Evolutionary conservation across 1,284 basidiomycete species (phyloP), one percentile per base, ranked within the genome.

Genomic region (Ceratobasidium sp.): DNA sequence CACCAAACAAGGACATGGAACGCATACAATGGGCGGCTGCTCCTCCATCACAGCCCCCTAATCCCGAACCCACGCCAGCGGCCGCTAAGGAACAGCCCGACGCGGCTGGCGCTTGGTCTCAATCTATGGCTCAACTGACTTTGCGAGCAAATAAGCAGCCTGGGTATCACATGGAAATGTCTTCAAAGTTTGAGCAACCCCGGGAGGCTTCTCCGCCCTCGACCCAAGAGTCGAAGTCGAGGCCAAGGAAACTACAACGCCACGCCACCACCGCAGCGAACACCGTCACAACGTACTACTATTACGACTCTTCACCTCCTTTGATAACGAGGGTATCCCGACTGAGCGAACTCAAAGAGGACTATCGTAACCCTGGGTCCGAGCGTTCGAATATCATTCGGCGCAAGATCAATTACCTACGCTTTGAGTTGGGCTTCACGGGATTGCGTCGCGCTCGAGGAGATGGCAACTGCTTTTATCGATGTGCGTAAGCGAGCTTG

Each of bases 171-270:
- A 31, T 65, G 34, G 22, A 65, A 38, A 65, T 65, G 34, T 31
- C 47, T 2, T 42, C 49, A 2, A 43, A 27, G 47, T 25, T n/a
- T n/a, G n/a, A 50, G n/a, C n/a, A 50, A 29, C 22, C 12, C 20
- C n/a, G 12, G n/a, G 12, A 12, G 10, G 7, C 12, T 47, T 47
- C 47, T 67, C 71, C 32, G 60, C 71, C 29, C 62, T 71, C 34
- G 67, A 71, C 58, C 71, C 71, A 27, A 6, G 70, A 2, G 72
- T 52, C 71, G 25, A 47, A 32, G 22, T 45, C 62, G 12, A 50
- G 13, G 22, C 47, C 47, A 12, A 53, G 40, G 5, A 65, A 65
- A 38, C 50, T 65, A 10, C 49, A 65, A 27, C 49, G 62, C 10
- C 62, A 65, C 17, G 50, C 62, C 10, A 65, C 62, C 3, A 50